A percentile compares a stretch with the other conserved stretches of the same genome.
These are phyloP conservation scores for Ambrosia hybrid DNA, from an alignment of 140 eudicot species.

Conservation along the genomic window DNA sequence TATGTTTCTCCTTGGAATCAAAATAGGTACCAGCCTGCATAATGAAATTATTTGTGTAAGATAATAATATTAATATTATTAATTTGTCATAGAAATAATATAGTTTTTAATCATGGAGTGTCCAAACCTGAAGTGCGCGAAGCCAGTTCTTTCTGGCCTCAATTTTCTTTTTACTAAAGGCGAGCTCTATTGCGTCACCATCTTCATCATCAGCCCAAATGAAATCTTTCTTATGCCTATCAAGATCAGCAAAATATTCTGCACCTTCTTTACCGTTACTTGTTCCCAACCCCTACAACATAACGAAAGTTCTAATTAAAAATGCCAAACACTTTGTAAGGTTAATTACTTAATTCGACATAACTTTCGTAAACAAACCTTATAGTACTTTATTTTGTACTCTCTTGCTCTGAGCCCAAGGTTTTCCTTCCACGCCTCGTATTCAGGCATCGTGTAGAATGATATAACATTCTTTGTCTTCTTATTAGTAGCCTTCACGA, in stretches of 20 bases:
- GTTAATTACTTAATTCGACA: neutral
- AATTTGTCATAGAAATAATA: no score
- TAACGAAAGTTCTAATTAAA: neutral
- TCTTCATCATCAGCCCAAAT: conserved; percentile 72
- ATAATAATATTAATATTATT: no score
- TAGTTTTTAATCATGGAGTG: no score
- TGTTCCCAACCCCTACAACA: conserved; percentile 88
- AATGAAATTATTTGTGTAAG: no score
- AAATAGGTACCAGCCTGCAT: conserved; percentile 82
- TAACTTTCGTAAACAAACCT: conserved; percentile 45
- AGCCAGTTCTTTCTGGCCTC: conserved; percentile 95
- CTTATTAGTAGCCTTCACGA: conserved; percentile 77
- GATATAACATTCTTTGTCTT: conserved; percentile 40
- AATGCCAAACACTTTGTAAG: neutral
- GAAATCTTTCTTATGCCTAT: conserved; percentile 69
- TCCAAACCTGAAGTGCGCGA: conserved; percentile 67
- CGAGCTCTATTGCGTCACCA: conserved; percentile 87
- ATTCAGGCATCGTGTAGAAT: conserved; percentile 86
- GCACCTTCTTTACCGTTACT: conserved; percentile 68
- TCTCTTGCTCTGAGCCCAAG: neutral
- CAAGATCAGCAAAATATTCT: conserved; percentile 71
- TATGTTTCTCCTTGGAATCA: conserved; percentile 61
- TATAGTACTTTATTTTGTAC: conserved; percentile 85
- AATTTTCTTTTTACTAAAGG: conserved; percentile 90
- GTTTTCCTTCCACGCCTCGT: conserved; percentile 66